phyloP scores from a whole-genome alignment of 441 rosid species.

The Manihot esculenta region DNA sequence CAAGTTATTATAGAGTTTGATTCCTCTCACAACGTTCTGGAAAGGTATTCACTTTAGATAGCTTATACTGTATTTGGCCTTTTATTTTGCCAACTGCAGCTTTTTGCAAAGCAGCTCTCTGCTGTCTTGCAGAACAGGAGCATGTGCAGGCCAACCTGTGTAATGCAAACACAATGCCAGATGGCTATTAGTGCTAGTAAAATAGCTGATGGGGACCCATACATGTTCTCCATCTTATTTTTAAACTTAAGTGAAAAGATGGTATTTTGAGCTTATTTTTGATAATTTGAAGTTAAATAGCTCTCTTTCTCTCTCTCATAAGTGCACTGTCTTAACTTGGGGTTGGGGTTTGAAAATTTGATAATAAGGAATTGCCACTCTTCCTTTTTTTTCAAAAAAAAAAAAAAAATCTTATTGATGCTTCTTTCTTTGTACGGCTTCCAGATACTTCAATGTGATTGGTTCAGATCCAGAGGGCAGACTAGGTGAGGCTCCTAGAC shows the following conservation, averaged over 20 bases:
- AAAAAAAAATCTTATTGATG: too few relatives aligned
- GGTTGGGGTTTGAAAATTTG: not conserved
- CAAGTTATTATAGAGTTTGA: not conserved
- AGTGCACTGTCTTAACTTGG: not conserved
- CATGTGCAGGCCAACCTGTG: not conserved
- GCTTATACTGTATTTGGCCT: not conserved
- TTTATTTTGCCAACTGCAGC: not conserved
- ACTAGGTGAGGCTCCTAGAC: conserved; percentile 93
- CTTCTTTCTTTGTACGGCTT: not conserved
- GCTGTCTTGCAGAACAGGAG: not conserved
- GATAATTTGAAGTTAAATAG: too few relatives aligned
- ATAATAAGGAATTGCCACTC: not conserved
- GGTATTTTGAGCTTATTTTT: not conserved
- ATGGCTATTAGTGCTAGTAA: not conserved
- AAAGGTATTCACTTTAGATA: not conserved
- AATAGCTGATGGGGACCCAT: not conserved
- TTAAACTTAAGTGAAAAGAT: not conserved
- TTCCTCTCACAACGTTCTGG: not conserved
- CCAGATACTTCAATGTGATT: conserved; percentile 94
- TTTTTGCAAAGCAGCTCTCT: not conserved
- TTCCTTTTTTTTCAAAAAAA: too few relatives aligned
- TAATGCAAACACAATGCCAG: not conserved
- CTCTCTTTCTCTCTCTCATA: not conserved
- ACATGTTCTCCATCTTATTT: not conserved
- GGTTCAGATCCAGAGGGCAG: conserved; percentile 97